These are phyloP conservation scores for Paracoccidioides brasiliensis DNA, from an alignment of 2,329 filamentous ascomycete species.

Conservation along the genomic window DNA sequence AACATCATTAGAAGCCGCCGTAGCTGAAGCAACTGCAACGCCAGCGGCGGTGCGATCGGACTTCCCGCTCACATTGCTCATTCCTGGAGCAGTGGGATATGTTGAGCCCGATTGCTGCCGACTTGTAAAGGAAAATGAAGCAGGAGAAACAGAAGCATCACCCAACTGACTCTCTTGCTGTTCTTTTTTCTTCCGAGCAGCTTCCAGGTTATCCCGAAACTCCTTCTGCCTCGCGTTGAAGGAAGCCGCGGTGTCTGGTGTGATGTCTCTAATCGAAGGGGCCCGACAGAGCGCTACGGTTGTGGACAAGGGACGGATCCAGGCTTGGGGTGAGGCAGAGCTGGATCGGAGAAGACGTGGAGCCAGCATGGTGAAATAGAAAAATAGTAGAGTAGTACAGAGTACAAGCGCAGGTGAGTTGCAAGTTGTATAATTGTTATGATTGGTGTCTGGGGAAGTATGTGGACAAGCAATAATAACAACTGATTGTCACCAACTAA, in stretches of 20 bases:
- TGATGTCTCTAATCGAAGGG: constrained; percentile 81
- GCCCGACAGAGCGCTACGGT: constrained; percentile 39
- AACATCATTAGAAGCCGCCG: constrained; percentile 9
- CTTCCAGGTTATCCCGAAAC: constrained; percentile 70
- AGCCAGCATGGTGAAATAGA: constrained; percentile 26
- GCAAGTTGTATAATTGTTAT: neutral
- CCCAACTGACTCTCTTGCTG: constrained; percentile 69
- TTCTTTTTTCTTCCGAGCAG: constrained; percentile 62
- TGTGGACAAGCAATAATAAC: too few species aligned
- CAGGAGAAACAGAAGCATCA: constrained; percentile 35
- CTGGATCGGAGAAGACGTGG: constrained; percentile 38
- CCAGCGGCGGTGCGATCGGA: constrained; percentile 21
- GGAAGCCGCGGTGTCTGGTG: constrained; percentile 52
- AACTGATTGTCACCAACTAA: too few species aligned
- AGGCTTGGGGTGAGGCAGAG: constrained; percentile 20
- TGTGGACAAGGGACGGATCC: constrained; percentile 45
- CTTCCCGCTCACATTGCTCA: constrained; percentile 33
- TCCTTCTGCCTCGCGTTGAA: constrained; percentile 77
- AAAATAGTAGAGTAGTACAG: neutral
- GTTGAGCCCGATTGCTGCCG: constrained; percentile 15
- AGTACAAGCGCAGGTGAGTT: neutral
- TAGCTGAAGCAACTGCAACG: constrained; percentile 18
- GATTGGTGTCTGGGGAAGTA: neutral
- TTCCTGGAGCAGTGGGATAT: constrained; percentile 32
- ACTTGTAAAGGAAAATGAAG: constrained; percentile 25